These are phyloP conservation scores for Sphagnurus paluster DNA, from an alignment of 1,284 basidiomycete genomes.

Conservation along the genomic window DNA sequence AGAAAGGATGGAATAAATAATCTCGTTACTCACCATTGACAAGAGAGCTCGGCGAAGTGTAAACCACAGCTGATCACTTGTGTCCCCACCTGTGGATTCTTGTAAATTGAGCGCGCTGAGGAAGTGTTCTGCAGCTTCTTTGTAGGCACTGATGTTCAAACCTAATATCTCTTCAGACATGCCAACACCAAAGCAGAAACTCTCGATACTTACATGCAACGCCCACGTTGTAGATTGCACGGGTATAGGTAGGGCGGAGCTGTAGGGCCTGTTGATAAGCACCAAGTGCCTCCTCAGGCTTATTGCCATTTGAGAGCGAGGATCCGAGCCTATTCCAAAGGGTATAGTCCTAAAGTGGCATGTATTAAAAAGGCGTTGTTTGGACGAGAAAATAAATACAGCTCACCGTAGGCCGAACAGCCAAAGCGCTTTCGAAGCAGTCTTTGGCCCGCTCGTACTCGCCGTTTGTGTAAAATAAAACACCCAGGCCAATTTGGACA, in stretches of 20 bases:
- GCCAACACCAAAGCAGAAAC: not conserved
- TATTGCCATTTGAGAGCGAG: slow-evolving; percentile 91
- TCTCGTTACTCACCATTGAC: slow-evolving; percentile 65
- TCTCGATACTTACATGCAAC: slow-evolving; percentile 76
- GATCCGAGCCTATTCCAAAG: slow-evolving; percentile 98
- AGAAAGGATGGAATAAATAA: slow-evolving; percentile 4
- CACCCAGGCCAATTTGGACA: slow-evolving; percentile 91
- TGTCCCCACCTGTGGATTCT: slow-evolving; percentile 61
- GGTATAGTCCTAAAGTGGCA: slow-evolving; percentile 70
- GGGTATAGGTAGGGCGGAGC: slow-evolving; percentile 92
- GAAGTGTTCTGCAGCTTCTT: slow-evolving; percentile 97
- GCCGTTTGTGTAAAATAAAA: slow-evolving; percentile 87
- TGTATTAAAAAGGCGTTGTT: not conserved
- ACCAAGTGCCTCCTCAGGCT: slow-evolving; percentile 93
- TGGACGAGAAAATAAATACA: not conserved
- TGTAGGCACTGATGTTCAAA: slow-evolving; percentile 92
- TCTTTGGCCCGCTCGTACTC: slow-evolving; percentile 84
- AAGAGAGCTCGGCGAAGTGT: slow-evolving; percentile 87
- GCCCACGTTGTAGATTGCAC: slow-evolving; percentile 97
- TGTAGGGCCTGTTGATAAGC: slow-evolving; percentile 95
- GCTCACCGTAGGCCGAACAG: slow-evolving; percentile 63
- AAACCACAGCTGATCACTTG: slow-evolving; percentile 87
- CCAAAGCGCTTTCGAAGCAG: slow-evolving; percentile 88
- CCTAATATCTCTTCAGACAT: slow-evolving; percentile 44
- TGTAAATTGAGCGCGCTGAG: slow-evolving; percentile 89